phyloP scores from a whole-genome alignment of 257 asterid genomes.

The Petunia secreta region DNA sequence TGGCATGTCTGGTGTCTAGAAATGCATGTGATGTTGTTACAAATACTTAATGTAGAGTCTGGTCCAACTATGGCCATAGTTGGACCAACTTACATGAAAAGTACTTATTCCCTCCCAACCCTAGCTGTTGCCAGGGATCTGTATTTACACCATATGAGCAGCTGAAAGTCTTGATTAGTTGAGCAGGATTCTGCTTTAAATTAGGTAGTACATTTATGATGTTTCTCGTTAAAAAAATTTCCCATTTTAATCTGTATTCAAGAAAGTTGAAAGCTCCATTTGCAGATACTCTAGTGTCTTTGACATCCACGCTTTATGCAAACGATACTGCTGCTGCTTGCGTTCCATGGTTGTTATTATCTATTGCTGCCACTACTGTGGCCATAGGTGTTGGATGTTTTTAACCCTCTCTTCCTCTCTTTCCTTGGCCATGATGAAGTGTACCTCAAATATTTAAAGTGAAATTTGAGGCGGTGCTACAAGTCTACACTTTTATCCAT shows the following conservation, averaged over 20 bases:
- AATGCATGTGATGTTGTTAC: background rate
- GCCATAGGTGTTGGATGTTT: background rate
- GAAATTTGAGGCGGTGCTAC: background rate
- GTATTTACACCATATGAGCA: background rate
- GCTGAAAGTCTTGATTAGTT: background rate
- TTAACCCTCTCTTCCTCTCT: background rate
- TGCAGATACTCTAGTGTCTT: background rate
- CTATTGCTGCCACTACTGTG: background rate
- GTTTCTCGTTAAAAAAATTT: background rate
- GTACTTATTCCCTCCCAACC: background rate
- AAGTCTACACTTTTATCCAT: conserved; percentile 7
- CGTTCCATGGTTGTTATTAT: background rate
- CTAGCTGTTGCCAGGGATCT: background rate
- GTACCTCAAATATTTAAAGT: background rate
- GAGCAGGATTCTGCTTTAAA: background rate
- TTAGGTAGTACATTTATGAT: background rate
- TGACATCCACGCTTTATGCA: background rate
- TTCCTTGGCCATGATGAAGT: background rate
- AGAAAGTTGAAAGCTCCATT: background rate
- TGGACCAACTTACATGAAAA: background rate
- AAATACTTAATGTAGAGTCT: background rate
- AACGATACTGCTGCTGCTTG: background rate
- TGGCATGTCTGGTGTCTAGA: background rate
- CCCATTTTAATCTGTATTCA: background rate
- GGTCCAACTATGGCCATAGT: background rate